These are phyloP conservation scores for Calocera viscosa DNA, from an alignment of 768 basidiomycete genomes.

Conservation along the genomic window DNA sequence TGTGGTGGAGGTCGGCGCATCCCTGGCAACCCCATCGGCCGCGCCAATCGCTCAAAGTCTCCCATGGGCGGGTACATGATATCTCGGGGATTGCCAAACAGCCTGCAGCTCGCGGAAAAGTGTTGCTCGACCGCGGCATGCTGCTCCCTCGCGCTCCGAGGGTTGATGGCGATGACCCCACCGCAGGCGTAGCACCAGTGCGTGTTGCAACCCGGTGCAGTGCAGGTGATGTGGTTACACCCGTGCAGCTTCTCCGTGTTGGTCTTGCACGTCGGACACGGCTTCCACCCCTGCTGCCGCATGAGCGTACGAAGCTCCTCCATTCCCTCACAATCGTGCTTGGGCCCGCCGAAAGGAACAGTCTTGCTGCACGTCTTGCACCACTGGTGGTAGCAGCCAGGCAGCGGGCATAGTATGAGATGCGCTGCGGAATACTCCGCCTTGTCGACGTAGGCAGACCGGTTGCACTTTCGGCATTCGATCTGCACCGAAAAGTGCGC, in stretches of 20 bases:
- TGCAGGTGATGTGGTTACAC: background rate
- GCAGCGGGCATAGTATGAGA: constrained; percentile 40
- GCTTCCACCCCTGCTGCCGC: constrained; percentile 47
- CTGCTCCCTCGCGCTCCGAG: background rate
- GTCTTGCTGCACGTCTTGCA: constrained; percentile 47
- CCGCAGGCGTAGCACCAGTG: background rate
- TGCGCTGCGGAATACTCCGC: constrained; percentile 32
- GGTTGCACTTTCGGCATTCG: constrained; percentile 42
- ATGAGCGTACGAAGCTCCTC: constrained; percentile 43
- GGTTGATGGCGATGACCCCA: background rate
- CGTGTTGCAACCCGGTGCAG: background rate
- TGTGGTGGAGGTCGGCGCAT: background rate
- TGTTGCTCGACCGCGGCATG: background rate
- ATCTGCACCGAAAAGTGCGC: constrained; percentile 33
- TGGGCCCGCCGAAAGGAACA: constrained; percentile 33
- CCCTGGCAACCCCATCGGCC: background rate
- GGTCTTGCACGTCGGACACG: constrained; percentile 33
- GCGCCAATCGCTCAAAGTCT: background rate
- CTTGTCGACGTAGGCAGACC: constrained; percentile 40
- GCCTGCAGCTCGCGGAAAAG: background rate
- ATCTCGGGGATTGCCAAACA: background rate
- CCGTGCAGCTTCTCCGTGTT: background rate
- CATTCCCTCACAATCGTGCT: constrained; percentile 43
- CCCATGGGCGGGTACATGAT: background rate
- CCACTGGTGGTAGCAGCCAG: constrained; percentile 41